Percentiles rank a stretch among this genome's conserved stretches.
These are phyloP conservation scores for Gaillardinia entomophila DNA, from an alignment of 805 yeast genomes.

Conservation along the genomic window DNA sequence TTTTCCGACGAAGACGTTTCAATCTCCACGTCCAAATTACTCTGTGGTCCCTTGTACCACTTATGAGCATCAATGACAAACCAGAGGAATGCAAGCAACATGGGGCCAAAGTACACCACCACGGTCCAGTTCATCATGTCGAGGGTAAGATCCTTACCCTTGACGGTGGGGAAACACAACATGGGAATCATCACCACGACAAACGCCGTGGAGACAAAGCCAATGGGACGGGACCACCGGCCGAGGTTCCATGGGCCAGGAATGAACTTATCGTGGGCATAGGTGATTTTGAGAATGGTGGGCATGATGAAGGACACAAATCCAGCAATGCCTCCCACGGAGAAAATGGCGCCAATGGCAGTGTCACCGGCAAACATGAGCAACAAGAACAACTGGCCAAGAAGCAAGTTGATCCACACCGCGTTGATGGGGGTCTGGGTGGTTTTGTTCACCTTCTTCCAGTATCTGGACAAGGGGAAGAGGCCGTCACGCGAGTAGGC, in stretches of 20 bases:
- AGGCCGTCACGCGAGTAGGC: slow-evolving; percentile 67
- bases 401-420: slow-evolving; percentile 49
- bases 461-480: slow-evolving; percentile 50
- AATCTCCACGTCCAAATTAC: slow-evolving; percentile 37
- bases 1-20: not conserved
- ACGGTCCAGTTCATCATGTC: slow-evolving; percentile 61
- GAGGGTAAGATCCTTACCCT: slow-evolving; percentile 31
- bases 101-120: slow-evolving; percentile 55
- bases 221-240: slow-evolving; percentile 41
- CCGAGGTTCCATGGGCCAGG: slow-evolving; percentile 71
- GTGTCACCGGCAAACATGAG: slow-evolving; percentile 59
- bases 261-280: slow-evolving; percentile 44
- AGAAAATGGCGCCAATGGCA: slow-evolving; percentile 66
- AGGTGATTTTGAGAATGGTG: slow-evolving; percentile 51
- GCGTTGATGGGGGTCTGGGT: slow-evolving; percentile 65
- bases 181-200: slow-evolving; percentile 54
- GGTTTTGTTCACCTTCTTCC: slow-evolving; percentile 43
- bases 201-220: slow-evolving; percentile 43
- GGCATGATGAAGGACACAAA: slow-evolving; percentile 66
- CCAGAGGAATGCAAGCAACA: slow-evolving; percentile 48
- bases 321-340: slow-evolving; percentile 67
- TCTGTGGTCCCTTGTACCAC: slow-evolving; percentile 58
- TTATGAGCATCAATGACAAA: slow-evolving; percentile 49
- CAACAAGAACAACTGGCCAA: slow-evolving; percentile 51
- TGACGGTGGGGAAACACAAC: slow-evolving; percentile 47